Percentiles rank a stretch among this genome's conserved stretches.
These are phyloP conservation scores for Phytopythium montanum DNA, from an alignment of 352 stramenopile species.

Conservation along the genomic window DNA sequence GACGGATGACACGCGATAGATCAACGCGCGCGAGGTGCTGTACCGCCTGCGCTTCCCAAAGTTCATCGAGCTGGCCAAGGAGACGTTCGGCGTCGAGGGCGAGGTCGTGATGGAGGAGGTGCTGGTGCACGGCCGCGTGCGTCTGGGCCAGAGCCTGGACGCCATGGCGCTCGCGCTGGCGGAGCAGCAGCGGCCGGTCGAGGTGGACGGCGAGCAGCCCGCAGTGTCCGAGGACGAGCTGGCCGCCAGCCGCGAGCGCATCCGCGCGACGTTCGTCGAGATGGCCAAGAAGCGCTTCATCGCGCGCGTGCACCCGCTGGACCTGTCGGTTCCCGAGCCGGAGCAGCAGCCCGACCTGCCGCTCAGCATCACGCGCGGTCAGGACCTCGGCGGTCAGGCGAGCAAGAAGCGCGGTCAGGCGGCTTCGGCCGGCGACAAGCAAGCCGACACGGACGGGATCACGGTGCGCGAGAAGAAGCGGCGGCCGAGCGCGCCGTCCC, in stretches of 20 bases:
- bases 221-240: slow-evolving; percentile 66
- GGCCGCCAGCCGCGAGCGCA: slow-evolving; percentile 48
- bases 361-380: slow-evolving; percentile 53
- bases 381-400: slow-evolving; percentile 22
- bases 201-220: slow-evolving; percentile 12
- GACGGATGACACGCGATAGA: slow-evolving; percentile 23
- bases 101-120: slow-evolving; percentile 89
- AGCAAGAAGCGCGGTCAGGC: slow-evolving; percentile 17
- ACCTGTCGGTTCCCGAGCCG: slow-evolving; percentile 62
- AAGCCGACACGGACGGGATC: slow-evolving; percentile 52
- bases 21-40: slow-evolving; percentile 79
- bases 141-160: slow-evolving; percentile 82
- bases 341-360: slow-evolving; percentile 62
- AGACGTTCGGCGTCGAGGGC: slow-evolving; percentile 70
- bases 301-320: slow-evolving; percentile 76
- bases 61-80: slow-evolving; percentile 78
- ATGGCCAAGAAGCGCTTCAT: slow-evolving; percentile 90
- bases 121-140: slow-evolving; percentile 77
- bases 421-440: slow-evolving; percentile 3
- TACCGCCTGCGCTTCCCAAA: slow-evolving; percentile 81
- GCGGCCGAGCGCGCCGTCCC: slow-evolving; percentile 17
- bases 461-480: slow-evolving; percentile 76
- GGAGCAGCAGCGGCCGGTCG: slow-evolving; percentile 23
- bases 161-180: slow-evolving; percentile 79
- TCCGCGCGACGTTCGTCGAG: slow-evolving; percentile 75